phyloP scores from a whole-genome alignment of 257 asterid genomes.

The Nicotiana undulata region DNA sequence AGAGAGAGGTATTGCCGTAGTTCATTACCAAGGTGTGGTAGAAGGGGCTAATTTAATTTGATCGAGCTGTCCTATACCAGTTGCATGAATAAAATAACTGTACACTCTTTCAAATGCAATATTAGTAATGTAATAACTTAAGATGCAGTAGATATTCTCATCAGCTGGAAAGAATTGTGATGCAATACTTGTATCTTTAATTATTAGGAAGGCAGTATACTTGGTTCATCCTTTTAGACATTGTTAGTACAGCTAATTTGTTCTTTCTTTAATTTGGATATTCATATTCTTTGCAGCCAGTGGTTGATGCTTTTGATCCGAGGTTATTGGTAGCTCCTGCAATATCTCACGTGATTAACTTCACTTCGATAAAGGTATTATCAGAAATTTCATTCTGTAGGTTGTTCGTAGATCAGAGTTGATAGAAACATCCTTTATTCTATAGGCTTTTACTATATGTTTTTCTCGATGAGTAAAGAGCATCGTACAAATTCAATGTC shows the following conservation, averaged over 20 bases:
- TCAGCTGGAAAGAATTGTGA: not conserved
- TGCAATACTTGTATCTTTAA: not conserved
- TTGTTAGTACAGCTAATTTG: not conserved
- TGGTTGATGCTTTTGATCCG: constrained; percentile 93
- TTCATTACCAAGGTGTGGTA: too few species aligned
- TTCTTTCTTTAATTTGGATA: not conserved
- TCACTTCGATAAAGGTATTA: constrained; percentile 28
- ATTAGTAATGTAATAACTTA: too few species aligned
- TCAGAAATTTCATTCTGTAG: not conserved
- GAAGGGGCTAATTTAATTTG: too few species aligned
- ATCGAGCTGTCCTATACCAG: too few species aligned
- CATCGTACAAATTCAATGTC: not conserved
- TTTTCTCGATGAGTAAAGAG: not conserved
- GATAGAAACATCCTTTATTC: not conserved
- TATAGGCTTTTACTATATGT: not conserved
- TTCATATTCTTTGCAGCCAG: constrained; percentile 30
- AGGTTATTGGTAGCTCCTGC: constrained; percentile 96
- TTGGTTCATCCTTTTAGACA: not conserved
- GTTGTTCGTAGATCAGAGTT: not conserved
- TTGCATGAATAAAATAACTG: too few species aligned
- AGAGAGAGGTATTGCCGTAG: too few species aligned
- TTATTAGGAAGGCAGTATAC: not conserved
- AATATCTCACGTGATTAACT: constrained; percentile 61
- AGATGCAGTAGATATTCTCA: not conserved
- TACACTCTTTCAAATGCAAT: too few species aligned